These are phyloP conservation scores for Leccinum sublutescens DNA, from an alignment of 768 basidiomycete genomes.

Conservation along the genomic window DNA sequence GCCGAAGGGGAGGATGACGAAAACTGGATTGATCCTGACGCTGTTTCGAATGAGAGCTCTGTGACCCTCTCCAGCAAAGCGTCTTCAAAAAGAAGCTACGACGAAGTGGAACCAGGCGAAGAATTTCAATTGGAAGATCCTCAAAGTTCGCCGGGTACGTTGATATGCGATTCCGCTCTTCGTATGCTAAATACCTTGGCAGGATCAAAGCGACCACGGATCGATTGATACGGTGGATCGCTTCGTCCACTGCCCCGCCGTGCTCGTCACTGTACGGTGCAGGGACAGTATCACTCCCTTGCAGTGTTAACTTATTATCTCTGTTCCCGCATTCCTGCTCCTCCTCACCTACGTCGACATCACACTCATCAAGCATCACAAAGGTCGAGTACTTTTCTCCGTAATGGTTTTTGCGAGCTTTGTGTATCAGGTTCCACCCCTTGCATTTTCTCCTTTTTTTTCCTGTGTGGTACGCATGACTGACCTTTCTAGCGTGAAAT, in stretches of 20 bases:
- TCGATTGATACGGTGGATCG: conserved; percentile 28
- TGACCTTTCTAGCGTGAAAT: conserved; percentile 32
- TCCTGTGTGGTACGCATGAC: conserved; percentile 20
- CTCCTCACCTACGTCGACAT: conserved; percentile 6
- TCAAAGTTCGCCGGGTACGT: conserved; percentile 47
- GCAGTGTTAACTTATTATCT: conserved; percentile 32
- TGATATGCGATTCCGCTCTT: background rate
- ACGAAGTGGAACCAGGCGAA: conserved; percentile 48
- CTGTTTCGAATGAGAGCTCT: conserved; percentile 51
- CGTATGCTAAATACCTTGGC: background rate
- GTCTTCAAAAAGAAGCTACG: conserved; percentile 48
- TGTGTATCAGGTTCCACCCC: background rate
- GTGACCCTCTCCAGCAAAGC: conserved; percentile 53
- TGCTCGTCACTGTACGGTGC: conserved; percentile 2
- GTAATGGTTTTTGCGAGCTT: conserved; percentile 1
- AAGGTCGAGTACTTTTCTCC: conserved; percentile 31
- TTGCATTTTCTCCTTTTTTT: background rate
- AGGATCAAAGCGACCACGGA: conserved; percentile 48
- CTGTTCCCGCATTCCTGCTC: conserved; percentile 8
- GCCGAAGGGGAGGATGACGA: conserved; percentile 47
- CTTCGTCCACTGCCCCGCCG: background rate
- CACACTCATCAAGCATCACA: conserved; percentile 14
- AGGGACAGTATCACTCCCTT: background rate
- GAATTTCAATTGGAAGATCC: conserved; percentile 34
- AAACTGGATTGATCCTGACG: conserved; percentile 47